A percentile compares a stretch with the other conserved stretches of the same genome.
Evolutionary conservation across 345 rosid species (phyloP).

Genomic region (Aquilaria yunnanensis): DNA sequence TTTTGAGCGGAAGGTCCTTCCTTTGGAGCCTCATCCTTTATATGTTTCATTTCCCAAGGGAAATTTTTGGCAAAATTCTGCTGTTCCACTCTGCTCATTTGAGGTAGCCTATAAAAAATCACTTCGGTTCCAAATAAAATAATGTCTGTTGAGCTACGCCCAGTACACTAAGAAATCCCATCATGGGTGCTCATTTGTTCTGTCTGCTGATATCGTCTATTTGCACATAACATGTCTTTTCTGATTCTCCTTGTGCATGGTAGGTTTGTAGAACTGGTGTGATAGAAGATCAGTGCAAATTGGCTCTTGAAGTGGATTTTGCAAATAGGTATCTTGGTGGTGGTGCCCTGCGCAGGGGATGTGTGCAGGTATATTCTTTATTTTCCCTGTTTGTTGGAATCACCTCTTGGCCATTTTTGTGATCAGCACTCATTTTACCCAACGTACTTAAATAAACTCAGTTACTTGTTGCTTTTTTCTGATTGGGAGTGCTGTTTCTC

Average conservation of each 20-base stretch:
- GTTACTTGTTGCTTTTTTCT: no score
- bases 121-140: no score
- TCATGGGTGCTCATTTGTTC: no score
- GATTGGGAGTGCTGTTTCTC: no score
- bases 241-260: not conserved
- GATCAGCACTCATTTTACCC: not conserved
- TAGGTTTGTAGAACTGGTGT: conserved; percentile 57
- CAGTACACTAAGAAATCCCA: no score
- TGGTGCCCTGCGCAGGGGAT: conserved; percentile 79
- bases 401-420: not conserved
- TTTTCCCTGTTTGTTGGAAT: not conserved
- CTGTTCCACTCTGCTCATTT: conserved; percentile 50
- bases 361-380: conserved; percentile 58
- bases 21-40: conserved; percentile 26
- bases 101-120: conserved; percentile 39
- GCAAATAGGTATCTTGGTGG: conserved; percentile 91
- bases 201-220: no score
- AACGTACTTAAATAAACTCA: no score
- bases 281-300: conserved; percentile 68
- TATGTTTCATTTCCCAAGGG: conserved; percentile 37
- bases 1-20: conserved; percentile 84
- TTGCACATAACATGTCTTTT: not conserved
- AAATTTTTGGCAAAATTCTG: conserved; percentile 70
- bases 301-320: conserved; percentile 82
- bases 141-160: no score